A percentile compares a stretch with the other conserved stretches of the same genome.
Conservation (phyloP, 768 basidiomycete genomes). For the Termitomyces sp. region DNA sequence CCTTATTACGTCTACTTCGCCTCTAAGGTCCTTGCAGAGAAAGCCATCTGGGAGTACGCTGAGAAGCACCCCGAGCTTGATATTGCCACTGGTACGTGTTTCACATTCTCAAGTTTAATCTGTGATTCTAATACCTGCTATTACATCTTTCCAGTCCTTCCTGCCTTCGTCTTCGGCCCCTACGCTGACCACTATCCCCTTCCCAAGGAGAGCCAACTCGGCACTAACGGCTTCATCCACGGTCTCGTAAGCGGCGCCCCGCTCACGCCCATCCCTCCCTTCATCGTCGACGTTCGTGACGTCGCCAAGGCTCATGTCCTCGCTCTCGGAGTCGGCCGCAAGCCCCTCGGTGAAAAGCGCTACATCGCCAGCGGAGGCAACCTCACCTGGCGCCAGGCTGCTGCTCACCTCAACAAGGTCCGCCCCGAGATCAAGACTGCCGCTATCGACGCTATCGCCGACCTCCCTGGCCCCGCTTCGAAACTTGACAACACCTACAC, state of each 20-base stretch:
- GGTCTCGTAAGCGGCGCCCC: slow-evolving; percentile 24
- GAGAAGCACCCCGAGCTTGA: slow-evolving; percentile 34
- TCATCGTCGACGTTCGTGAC: slow-evolving; percentile 33
- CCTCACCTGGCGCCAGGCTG: slow-evolving; percentile 27
- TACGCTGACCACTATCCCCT: slow-evolving; percentile 28
- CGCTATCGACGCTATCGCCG: slow-evolving; percentile 10
- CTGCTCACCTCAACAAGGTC: slow-evolving; percentile 21
- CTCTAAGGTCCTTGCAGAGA: slow-evolving; percentile 39
- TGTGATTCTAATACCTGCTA: background rate
- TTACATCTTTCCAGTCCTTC: slow-evolving; percentile 25
- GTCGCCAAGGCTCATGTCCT: slow-evolving; percentile 31
- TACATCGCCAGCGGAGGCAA: slow-evolving; percentile 26
- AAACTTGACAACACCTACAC: slow-evolving; percentile 22
- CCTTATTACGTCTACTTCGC: slow-evolving; percentile 35
- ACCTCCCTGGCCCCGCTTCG: slow-evolving; percentile 21
- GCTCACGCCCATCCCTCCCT: slow-evolving; percentile 22
- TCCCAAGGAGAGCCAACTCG: slow-evolving; percentile 21
- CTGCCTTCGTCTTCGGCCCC: slow-evolving; percentile 35
- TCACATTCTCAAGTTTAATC: background rate
- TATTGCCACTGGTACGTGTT: slow-evolving; percentile 32
- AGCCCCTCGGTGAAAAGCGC: slow-evolving; percentile 22
- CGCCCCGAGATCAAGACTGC: slow-evolving; percentile 19
- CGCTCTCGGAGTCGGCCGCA: slow-evolving; percentile 24
- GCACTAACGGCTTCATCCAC: slow-evolving; percentile 27
- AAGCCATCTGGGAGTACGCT: slow-evolving; percentile 39